Conservation (phyloP, 2,329 filamentous ascomycete species). For the Aspergillus calidoustus region DNA sequence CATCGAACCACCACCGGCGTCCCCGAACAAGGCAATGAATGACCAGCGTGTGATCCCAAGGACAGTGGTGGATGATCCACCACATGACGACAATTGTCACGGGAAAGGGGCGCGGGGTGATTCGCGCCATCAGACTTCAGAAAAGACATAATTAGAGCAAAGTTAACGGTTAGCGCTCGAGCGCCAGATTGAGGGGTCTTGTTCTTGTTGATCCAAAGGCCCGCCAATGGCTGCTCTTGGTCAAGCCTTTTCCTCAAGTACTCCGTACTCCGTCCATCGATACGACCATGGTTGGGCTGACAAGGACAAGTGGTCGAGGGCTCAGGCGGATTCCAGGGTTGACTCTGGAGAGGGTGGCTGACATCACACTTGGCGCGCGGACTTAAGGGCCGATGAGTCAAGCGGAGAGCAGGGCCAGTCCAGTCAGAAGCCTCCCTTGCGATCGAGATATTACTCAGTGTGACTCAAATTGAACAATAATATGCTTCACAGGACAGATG, state of each 20-base stretch:
- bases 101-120: slow-evolving; percentile 19
- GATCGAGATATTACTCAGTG: background rate
- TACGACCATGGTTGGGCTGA: slow-evolving; percentile 19
- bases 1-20: slow-evolving; percentile 1
- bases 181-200: slow-evolving; percentile 9
- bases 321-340: background rate
- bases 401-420: background rate
- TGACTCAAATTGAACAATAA: background rate
- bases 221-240: slow-evolving; percentile 21
- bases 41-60: slow-evolving; percentile 17
- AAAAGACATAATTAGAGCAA: slow-evolving; percentile 17
- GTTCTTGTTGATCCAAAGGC: slow-evolving; percentile 5
- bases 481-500: background rate
- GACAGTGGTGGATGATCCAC: slow-evolving; percentile 15
- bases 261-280: no score
- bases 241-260: slow-evolving; percentile 7
- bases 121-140: slow-evolving; percentile 6
- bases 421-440: background rate
- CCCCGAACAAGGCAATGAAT: background rate
- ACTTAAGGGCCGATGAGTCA: slow-evolving; percentile 8
- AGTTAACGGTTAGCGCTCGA: slow-evolving; percentile 12
- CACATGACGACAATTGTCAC: slow-evolving; percentile 28
- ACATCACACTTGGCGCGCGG: slow-evolving; percentile 9
- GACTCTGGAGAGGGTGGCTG: background rate
- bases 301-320: slow-evolving; percentile 12